Conservation (phyloP, 163 green algal genomes). For the Chlorella variabilis region DNA sequence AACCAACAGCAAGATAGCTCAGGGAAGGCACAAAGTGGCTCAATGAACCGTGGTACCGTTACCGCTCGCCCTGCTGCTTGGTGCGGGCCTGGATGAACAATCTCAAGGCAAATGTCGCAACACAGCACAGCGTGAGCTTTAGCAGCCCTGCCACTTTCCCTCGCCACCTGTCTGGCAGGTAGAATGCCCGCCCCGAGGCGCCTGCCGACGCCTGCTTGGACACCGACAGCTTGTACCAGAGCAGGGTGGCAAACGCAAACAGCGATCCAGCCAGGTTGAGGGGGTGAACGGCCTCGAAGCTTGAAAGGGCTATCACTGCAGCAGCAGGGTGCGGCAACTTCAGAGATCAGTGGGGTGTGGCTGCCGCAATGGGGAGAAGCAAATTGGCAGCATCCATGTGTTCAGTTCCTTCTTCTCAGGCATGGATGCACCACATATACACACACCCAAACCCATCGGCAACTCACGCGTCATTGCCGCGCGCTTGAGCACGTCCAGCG, state of each 20-base stretch:
- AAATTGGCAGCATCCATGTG: too few species aligned
- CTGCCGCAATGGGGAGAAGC: too few species aligned
- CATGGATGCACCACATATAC: too few species aligned
- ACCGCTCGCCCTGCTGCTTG: too few species aligned
- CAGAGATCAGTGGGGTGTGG: too few species aligned
- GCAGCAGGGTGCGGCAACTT: neutral
- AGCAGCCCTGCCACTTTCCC: neutral
- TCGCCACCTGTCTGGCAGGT: slow-evolving; percentile 1
- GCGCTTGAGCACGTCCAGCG: neutral
- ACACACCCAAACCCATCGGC: too few species aligned
- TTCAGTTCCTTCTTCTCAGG: too few species aligned
- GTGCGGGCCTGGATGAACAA: neutral
- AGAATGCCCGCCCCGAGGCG: neutral
- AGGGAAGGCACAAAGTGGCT: too few species aligned
- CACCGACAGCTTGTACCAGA: slow-evolving; percentile 9
- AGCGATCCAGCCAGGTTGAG: neutral
- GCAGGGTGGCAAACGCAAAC: neutral
- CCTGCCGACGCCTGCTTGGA: neutral
- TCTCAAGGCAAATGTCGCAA: neutral
- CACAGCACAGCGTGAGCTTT: neutral
- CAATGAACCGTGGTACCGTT: too few species aligned
- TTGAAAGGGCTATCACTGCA: neutral
- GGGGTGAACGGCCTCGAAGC: neutral
- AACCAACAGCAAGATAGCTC: too few species aligned
- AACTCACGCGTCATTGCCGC: neutral